phyloP scores from a whole-genome alignment of 371 early-diverging fungal species.

The Apophysomyces elegans region DNA sequence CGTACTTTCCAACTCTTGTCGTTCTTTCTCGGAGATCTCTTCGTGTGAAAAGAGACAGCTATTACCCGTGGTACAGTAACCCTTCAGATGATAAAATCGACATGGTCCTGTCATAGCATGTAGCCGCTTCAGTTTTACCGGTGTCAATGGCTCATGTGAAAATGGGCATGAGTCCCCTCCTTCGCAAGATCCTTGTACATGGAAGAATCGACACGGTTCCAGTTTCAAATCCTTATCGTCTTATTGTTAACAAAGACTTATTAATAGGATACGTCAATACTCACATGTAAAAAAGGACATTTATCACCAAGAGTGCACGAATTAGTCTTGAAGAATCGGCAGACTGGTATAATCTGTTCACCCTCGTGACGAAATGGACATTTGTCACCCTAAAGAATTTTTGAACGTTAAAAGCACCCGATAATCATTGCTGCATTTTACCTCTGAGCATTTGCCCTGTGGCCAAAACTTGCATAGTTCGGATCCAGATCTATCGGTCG shows the following conservation, averaged over 20 bases:
- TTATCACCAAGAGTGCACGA: slow-evolving; percentile 30
- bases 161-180: slow-evolving; percentile 29
- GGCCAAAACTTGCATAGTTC: not conserved
- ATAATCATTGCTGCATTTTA: not conserved
- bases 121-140: slow-evolving; percentile 14
- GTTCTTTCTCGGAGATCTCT: slow-evolving; percentile 1
- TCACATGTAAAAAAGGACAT: slow-evolving; percentile 42
- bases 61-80: slow-evolving; percentile 38
- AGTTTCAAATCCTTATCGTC: slow-evolving; percentile 30
- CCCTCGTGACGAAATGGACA: slow-evolving; percentile 32
- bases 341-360: slow-evolving; percentile 14
- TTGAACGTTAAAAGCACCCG: not conserved
- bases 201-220: slow-evolving; percentile 46
- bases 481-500: not conserved
- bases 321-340: slow-evolving; percentile 33
- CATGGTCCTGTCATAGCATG: slow-evolving; percentile 35
- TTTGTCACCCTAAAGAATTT: slow-evolving; percentile 20
- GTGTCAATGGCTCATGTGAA: slow-evolving; percentile 33
- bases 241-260: not conserved
- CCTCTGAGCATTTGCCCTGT: not conserved
- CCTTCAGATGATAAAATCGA: slow-evolving; percentile 44
- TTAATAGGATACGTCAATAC: not conserved
- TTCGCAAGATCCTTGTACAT: slow-evolving; percentile 31
- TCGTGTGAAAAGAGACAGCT: slow-evolving; percentile 36
- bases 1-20: slow-evolving; percentile 6